These are phyloP conservation scores for Didymella arachidicola DNA, from an alignment of 2,329 filamentous ascomycete species.

Conservation along the genomic window DNA sequence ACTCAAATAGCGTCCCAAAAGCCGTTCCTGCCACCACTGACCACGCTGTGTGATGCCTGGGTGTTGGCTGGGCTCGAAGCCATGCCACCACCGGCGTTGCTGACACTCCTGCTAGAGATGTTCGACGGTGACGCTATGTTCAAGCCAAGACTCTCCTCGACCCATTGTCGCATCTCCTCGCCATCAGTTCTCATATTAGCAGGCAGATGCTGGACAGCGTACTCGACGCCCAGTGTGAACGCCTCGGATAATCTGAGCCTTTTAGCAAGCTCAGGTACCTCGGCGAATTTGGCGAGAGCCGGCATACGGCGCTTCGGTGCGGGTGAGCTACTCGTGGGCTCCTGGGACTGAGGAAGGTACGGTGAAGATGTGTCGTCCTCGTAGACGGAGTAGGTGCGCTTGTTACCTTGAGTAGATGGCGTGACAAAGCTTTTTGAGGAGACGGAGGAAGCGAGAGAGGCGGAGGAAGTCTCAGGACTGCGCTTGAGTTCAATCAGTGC, in stretches of 20 bases:
- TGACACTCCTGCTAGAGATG: neutral
- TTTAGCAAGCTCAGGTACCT: neutral
- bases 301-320: neutral
- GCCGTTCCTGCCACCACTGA: neutral
- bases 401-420: neutral
- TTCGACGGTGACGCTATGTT: neutral
- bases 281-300: neutral
- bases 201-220: neutral
- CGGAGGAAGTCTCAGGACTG: neutral
- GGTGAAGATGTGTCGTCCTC: neutral
- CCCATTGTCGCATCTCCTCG: neutral
- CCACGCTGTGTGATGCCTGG: neutral
- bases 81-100: neutral
- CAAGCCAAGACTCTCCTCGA: neutral
- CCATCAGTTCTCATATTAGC: neutral
- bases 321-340: neutral
- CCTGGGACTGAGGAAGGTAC: neutral
- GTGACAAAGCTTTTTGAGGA: neutral
- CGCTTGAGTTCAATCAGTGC: conserved; percentile 1
- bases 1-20: conserved; percentile 14
- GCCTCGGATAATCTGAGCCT: neutral
- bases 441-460: neutral
- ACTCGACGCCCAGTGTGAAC: conserved; percentile 1
- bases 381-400: neutral
- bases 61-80: neutral